These are phyloP conservation scores for Vitis rotundifolia DNA, from an alignment of 164 flowering plant species.

Conservation along the genomic window DNA sequence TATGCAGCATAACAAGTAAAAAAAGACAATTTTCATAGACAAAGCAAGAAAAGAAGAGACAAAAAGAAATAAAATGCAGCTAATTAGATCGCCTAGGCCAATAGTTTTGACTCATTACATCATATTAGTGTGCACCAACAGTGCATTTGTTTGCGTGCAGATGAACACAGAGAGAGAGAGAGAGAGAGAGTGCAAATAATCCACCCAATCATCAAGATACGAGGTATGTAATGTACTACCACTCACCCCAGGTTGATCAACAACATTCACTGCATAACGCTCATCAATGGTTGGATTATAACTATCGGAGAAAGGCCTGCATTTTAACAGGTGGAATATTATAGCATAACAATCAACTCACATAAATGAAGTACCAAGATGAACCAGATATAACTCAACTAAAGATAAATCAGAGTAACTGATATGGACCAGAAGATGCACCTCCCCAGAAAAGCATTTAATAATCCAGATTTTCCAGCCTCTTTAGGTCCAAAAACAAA, in stretches of 20 bases:
- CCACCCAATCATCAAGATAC: not conserved
- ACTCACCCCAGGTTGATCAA: constrained; percentile 76
- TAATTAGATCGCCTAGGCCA: not conserved
- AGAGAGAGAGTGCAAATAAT: not conserved
- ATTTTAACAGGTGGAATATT: constrained; percentile 1
- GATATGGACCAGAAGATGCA: constrained; percentile 14
- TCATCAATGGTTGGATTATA: constrained; percentile 52
- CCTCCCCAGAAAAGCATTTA: constrained; percentile 91
- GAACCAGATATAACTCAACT: not conserved
- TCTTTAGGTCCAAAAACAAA: constrained; percentile 91
- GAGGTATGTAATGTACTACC: not conserved
- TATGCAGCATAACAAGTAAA: too few relatives aligned
- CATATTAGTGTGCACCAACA: not conserved
- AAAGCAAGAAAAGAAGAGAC: not conserved
- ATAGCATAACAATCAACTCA: not conserved
- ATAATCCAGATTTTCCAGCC: constrained; percentile 81
- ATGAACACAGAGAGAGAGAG: not conserved
- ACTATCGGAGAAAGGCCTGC: constrained; percentile 73
- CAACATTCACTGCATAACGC: constrained; percentile 71
- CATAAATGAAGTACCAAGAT: not conserved
- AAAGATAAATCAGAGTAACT: not conserved
- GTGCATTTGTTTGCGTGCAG: not conserved
- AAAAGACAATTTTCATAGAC: too few relatives aligned
- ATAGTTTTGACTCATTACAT: not conserved
- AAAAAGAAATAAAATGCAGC: not conserved